These are phyloP conservation scores for Aureobasidium sp. DNA, from an alignment of 2,329 filamentous ascomycete genomes.

Conservation along the genomic window DNA sequence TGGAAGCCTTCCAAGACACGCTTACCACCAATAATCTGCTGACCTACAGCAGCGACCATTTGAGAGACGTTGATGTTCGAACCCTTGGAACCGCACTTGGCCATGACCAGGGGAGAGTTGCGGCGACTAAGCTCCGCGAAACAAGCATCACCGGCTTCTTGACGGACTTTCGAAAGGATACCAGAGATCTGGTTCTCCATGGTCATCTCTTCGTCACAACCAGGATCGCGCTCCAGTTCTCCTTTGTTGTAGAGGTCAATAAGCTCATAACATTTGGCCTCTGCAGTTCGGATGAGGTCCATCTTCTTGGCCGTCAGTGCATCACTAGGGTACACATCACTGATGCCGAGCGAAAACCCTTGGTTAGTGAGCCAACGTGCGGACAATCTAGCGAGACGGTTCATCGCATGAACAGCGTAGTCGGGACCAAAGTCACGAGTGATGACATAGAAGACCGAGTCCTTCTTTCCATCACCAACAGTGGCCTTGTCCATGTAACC, in stretches of 20 bases:
- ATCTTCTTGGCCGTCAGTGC: slow-evolving; percentile 65
- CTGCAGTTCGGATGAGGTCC: slow-evolving; percentile 66
- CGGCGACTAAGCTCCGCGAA: slow-evolving; percentile 81
- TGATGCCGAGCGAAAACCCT: slow-evolving; percentile 93
- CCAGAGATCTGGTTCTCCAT: slow-evolving; percentile 86
- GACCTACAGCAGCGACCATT: slow-evolving; percentile 95
- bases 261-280: slow-evolving; percentile 70
- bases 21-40: slow-evolving; percentile 91
- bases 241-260: slow-evolving; percentile 74
- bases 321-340: slow-evolving; percentile 79
- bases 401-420: slow-evolving; percentile 85
- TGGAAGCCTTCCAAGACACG: slow-evolving; percentile 96
- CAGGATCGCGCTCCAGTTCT: slow-evolving; percentile 74
- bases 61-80: slow-evolving; percentile 97
- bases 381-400: slow-evolving; percentile 80
- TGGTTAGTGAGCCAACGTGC: slow-evolving; percentile 81
- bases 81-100: slow-evolving; percentile 92
- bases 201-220: slow-evolving; percentile 85
- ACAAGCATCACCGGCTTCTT: slow-evolving; percentile 83
- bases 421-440: slow-evolving; percentile 90
- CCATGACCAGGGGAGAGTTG: slow-evolving; percentile 94
- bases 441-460: slow-evolving; percentile 95
- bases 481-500: slow-evolving; percentile 97
- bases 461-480: slow-evolving; percentile 92
- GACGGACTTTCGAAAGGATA: slow-evolving; percentile 84